Conservation (phyloP, 2,329 filamentous ascomycete genomes). For the Cytospora piceae region DNA sequence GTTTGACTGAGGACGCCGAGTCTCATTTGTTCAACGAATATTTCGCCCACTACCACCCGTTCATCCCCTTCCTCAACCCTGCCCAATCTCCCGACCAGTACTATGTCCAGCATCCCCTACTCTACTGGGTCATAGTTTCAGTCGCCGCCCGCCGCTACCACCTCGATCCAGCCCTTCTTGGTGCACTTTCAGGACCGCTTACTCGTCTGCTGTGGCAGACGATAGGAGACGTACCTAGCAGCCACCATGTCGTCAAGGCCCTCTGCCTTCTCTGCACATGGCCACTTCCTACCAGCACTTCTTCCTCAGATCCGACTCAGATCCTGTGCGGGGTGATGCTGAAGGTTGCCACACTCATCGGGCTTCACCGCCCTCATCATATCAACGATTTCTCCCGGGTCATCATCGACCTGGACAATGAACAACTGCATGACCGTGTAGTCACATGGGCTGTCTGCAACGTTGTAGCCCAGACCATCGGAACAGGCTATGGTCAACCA, state of each 20-base stretch:
- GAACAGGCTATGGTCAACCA: conserved; percentile 83
- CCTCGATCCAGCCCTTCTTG: conserved; percentile 65
- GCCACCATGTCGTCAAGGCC: conserved; percentile 80
- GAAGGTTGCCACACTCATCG: conserved; percentile 83
- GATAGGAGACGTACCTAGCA: conserved; percentile 75
- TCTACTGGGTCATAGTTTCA: conserved; percentile 84
- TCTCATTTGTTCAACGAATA: conserved; percentile 68
- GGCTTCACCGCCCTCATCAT: conserved; percentile 78
- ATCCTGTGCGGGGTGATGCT: conserved; percentile 84
- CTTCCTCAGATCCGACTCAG: conserved; percentile 78
- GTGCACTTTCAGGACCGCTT: conserved; percentile 68
- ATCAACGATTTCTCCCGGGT: conserved; percentile 82
- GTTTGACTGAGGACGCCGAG: conserved; percentile 66
- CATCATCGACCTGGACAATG: conserved; percentile 73
- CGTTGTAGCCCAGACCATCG: conserved; percentile 78
- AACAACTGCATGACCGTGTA: conserved; percentile 78
- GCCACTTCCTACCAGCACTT: conserved; percentile 82
- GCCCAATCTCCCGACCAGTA: conserved; percentile 71
- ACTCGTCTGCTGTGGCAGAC: conserved; percentile 77
- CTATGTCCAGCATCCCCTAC: conserved; percentile 74
- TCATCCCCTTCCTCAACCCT: conserved; percentile 74
- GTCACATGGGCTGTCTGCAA: conserved; percentile 86
- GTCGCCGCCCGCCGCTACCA: conserved; percentile 74
- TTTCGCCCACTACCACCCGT: conserved; percentile 75
- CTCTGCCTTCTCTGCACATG: conserved; percentile 79